Conservation (phyloP, 1,284 basidiomycete genomes). For the Stygiomarasmius scandens region DNA sequence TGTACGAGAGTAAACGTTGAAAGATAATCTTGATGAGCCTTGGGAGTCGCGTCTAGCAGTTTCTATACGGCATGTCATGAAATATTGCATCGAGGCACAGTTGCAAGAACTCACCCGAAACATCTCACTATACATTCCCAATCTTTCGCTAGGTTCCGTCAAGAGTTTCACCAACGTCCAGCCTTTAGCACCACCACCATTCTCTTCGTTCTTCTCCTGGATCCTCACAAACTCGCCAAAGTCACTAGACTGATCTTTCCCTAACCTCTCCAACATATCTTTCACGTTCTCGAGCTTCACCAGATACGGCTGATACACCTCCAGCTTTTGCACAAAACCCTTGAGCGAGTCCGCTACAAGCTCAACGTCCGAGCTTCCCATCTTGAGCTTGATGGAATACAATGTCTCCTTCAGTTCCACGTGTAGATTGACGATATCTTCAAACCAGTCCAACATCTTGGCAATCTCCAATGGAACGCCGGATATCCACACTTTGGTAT, state of each 20-base stretch:
- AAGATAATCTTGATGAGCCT: constrained; percentile 68
- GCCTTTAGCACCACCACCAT: constrained; percentile 40
- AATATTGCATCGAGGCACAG: neutral
- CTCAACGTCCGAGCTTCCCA: constrained; percentile 30
- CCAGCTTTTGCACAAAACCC: constrained; percentile 64
- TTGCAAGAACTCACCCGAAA: constrained; percentile 65
- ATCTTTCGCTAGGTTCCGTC: constrained; percentile 73
- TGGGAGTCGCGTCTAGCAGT: constrained; percentile 69
- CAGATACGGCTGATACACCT: constrained; percentile 86
- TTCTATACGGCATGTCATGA: constrained; percentile 29
- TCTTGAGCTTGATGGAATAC: constrained; percentile 45
- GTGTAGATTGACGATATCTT: constrained; percentile 82
- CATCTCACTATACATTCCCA: constrained; percentile 73
- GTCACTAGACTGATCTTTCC: constrained; percentile 59
- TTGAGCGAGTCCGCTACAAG: constrained; percentile 60
- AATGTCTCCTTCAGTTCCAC: constrained; percentile 59
- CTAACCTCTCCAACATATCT: constrained; percentile 54
- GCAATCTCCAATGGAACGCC: constrained; percentile 74
- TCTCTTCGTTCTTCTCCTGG: constrained; percentile 59
- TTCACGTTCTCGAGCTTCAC: constrained; percentile 69
- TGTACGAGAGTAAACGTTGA: constrained; percentile 68
- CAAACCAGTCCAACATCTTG: constrained; percentile 81
- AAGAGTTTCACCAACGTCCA: constrained; percentile 71
- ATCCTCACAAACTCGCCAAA: constrained; percentile 86
- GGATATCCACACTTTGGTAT: constrained; percentile 72